Conservation (phyloP, 768 basidiomycete species). For the Cyathus striatus region DNA sequence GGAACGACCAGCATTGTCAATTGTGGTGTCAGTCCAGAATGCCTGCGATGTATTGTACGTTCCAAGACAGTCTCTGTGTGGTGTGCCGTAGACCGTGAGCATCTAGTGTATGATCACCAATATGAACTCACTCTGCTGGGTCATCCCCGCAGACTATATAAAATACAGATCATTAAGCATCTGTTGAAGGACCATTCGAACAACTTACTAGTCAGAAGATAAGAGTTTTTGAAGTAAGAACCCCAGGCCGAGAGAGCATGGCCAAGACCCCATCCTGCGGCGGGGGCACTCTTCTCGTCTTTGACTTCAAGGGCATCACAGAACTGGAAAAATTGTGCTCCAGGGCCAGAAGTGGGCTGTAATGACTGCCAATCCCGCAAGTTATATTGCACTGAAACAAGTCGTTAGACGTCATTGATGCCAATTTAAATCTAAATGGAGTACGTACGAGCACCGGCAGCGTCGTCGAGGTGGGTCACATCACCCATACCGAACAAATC, state of each 20-base stretch:
- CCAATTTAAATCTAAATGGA: constrained; percentile 15
- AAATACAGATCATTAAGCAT: too few relatives aligned
- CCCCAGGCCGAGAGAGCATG: constrained; percentile 60
- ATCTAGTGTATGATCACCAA: neutral
- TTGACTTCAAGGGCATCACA: constrained; percentile 68
- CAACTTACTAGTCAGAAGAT: too few relatives aligned
- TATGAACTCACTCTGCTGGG: constrained; percentile 41
- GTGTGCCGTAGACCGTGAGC: too few relatives aligned
- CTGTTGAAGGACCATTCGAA: too few relatives aligned
- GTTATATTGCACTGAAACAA: constrained; percentile 42
- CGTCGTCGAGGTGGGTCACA: constrained; percentile 61
- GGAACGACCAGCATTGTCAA: constrained; percentile 54
- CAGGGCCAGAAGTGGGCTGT: constrained; percentile 43
- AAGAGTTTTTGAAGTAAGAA: constrained; percentile 47
- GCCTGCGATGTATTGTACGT: constrained; percentile 31
- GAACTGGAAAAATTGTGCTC: constrained; percentile 49
- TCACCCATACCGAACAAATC: constrained; percentile 51
- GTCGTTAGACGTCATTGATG: constrained; percentile 30
- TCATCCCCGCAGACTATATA: constrained; percentile 46
- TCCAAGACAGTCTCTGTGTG: constrained; percentile 37
- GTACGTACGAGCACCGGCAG: constrained; percentile 48
- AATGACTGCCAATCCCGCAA: constrained; percentile 68
- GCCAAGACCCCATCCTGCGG: constrained; percentile 56
- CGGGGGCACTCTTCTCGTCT: constrained; percentile 43
- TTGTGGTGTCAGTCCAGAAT: constrained; percentile 48